A percentile compares a stretch with the other conserved stretches of the same genome.
phyloP scores from a whole-genome alignment of 2,329 filamentous ascomycete genomes.

The Talaromyces sp. region DNA sequence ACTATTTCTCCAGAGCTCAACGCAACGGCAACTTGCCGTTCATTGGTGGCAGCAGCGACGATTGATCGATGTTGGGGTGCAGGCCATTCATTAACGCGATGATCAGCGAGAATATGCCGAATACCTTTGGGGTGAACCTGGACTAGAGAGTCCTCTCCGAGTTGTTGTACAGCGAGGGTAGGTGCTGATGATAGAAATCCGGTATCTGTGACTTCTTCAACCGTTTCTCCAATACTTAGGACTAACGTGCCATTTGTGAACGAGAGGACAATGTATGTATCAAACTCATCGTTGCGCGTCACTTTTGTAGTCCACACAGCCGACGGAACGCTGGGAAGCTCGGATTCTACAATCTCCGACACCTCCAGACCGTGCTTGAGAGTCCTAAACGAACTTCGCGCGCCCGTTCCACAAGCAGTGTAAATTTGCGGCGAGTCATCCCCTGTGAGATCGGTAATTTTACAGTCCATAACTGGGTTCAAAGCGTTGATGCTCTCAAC shows the following conservation, averaged over 20 bases:
- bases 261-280: constrained; percentile 93
- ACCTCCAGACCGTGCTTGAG: constrained; percentile 91
- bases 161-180: constrained; percentile 86
- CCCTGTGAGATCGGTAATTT: constrained; percentile 82
- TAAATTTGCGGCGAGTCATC: constrained; percentile 98
- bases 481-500: constrained; percentile 83
- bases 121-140: constrained; percentile 98
- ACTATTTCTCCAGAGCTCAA: constrained; percentile 95
- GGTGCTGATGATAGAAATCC: constrained; percentile 85
- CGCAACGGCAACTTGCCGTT: constrained; percentile 87
- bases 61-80: constrained; percentile 92
- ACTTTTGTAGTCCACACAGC: constrained; percentile 95
- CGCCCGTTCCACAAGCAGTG: constrained; percentile 81
- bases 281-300: constrained; percentile 73
- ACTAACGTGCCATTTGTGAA: constrained; percentile 88
- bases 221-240: constrained; percentile 91
- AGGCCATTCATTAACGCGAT: constrained; percentile 85
- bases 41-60: constrained; percentile 88
- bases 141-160: constrained; percentile 87
- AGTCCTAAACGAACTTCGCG: constrained; percentile 83
- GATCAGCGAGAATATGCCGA: constrained; percentile 73
- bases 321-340: constrained; percentile 80
- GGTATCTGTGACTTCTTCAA: constrained; percentile 91
- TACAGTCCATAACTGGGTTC: constrained; percentile 87
- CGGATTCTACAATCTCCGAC: constrained; percentile 91